Evolutionary conservation across 345 rosid genomes (phyloP).

Genomic region (Acer campestre): DNA sequence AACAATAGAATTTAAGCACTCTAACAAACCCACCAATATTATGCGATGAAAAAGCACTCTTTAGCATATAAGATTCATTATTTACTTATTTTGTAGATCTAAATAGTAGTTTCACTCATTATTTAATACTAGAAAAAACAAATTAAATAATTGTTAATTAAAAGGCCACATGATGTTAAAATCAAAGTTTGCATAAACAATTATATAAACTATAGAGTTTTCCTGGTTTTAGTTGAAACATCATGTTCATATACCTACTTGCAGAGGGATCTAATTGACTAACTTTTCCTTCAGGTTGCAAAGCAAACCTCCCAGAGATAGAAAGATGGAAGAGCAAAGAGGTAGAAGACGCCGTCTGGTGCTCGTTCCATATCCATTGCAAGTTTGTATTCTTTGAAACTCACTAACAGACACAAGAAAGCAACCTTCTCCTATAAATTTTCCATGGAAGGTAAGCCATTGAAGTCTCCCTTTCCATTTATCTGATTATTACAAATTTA

Average conservation of each 20-base stretch:
- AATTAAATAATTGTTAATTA: too few relatives aligned
- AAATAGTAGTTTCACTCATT: too few relatives aligned
- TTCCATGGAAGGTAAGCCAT: not conserved
- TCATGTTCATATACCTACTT: not conserved
- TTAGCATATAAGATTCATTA: too few relatives aligned
- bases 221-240: too few relatives aligned
- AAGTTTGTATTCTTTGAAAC: conserved; percentile 1
- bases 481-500: not conserved
- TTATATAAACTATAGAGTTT: too few relatives aligned
- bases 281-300: not conserved
- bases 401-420: not conserved
- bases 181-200: too few relatives aligned
- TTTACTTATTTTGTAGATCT: too few relatives aligned
- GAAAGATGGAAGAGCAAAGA: conserved; percentile 10
- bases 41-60: too few relatives aligned
- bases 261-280: not conserved
- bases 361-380: conserved; percentile 61
- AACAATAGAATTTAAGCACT: too few relatives aligned
- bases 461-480: not conserved
- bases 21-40: too few relatives aligned
- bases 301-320: not conserved
- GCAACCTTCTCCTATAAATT: not conserved
- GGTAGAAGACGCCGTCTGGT: conserved; percentile 25
- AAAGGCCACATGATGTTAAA: too few relatives aligned
- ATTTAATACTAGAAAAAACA: too few relatives aligned